Evolutionary conservation across 176 grass and related monocot genomes (phyloP).

Genomic region (Oryza glumipatula): DNA sequence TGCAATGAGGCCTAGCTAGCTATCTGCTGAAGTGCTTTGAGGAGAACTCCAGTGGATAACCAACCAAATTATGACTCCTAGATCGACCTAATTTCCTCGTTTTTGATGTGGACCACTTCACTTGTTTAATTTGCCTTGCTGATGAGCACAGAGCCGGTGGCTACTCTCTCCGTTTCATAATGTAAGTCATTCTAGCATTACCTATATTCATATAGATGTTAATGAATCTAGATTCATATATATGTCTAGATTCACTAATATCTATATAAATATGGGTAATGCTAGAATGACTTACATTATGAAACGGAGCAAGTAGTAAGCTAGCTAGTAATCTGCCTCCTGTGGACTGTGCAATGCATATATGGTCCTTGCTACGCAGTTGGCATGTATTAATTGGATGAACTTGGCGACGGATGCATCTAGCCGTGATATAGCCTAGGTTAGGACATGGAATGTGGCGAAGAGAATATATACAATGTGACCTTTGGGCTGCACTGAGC

Average conservation of each 20-base stretch:
- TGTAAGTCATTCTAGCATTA: too few relatives aligned
- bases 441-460: constrained; percentile 30
- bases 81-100: neutral
- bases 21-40: constrained; percentile 45
- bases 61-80: constrained; percentile 38
- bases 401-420: constrained; percentile 44
- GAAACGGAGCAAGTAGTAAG: neutral
- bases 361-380: neutral
- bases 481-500: constrained; percentile 2
- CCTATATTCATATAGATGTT: too few relatives aligned
- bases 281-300: too few relatives aligned
- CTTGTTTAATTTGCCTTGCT: constrained; percentile 49
- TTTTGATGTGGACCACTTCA: constrained; percentile 33
- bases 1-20: constrained; percentile 14
- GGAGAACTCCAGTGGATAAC: constrained; percentile 42
- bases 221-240: too few relatives aligned
- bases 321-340: neutral
- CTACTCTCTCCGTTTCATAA: too few relatives aligned
- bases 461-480: constrained; percentile 36
- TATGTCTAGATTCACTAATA: too few relatives aligned
- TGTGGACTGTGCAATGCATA: neutral
- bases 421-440: constrained; percentile 58
- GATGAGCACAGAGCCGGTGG: constrained; percentile 25
- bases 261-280: too few relatives aligned
- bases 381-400: neutral